Conservation (phyloP, 192 early-diverging fungal species). For the Podila epicladia region DNA sequence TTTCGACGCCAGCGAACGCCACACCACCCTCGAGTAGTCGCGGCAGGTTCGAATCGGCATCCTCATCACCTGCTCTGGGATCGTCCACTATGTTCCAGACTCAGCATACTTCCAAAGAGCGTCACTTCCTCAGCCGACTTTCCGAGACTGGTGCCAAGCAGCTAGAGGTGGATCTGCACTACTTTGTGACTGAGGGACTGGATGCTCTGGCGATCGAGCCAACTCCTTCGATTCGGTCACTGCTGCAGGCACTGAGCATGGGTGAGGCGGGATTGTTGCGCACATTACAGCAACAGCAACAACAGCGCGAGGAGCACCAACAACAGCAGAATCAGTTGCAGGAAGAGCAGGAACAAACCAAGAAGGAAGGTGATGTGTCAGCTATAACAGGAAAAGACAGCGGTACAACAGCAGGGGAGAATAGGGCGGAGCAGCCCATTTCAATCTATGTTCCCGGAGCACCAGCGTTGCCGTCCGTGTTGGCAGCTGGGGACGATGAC, state of each 20-base stretch:
- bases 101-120: neutral
- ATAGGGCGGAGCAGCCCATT: constrained; percentile 3
- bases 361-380: neutral
- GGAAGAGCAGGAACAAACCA: neutral
- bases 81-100: neutral
- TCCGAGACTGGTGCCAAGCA: constrained; percentile 62
- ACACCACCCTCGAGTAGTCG: constrained; percentile 10
- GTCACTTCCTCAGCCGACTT: constrained; percentile 25
- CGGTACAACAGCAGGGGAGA: neutral
- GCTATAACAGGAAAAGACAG: neutral
- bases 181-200: constrained; percentile 61
- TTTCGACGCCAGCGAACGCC: neutral
- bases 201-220: constrained; percentile 32
- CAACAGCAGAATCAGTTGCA: neutral
- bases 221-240: constrained; percentile 25
- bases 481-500: constrained; percentile 33
- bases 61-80: constrained; percentile 2
- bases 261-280: constrained; percentile 31
- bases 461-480: constrained; percentile 24
- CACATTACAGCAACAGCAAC: constrained; percentile 30
- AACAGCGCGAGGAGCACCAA: constrained; percentile 12
- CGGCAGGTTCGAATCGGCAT: constrained; percentile 1
- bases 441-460: constrained; percentile 32
- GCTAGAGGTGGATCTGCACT: constrained; percentile 70
- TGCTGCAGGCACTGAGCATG: constrained; percentile 30